Evolutionary conservation across 345 rosid species (phyloP).

Genomic region (Heritiera littoralis): DNA sequence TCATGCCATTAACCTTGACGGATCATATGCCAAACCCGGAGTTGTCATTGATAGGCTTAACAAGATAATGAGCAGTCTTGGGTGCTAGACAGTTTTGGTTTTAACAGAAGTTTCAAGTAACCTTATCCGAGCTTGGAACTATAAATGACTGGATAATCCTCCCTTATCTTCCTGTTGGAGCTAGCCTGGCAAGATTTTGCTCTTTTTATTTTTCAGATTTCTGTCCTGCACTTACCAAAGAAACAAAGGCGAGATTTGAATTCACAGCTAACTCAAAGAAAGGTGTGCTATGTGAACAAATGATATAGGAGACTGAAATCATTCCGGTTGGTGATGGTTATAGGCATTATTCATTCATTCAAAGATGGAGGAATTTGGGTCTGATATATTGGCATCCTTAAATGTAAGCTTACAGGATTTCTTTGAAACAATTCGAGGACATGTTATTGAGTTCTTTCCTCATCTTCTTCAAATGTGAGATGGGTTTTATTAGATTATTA

Average conservation of each 20-base stretch:
- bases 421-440: neutral
- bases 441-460: neutral
- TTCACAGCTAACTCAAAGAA: neutral
- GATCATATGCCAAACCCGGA: constrained; percentile 56
- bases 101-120: neutral
- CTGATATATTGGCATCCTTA: too few relatives aligned
- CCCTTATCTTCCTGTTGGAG: neutral
- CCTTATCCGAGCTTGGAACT: neutral
- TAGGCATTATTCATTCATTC: neutral
- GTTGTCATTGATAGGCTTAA: constrained; percentile 55
- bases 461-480: neutral
- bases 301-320: neutral
- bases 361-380: neutral
- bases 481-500: neutral
- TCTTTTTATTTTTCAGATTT: neutral
- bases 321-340: neutral
- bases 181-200: neutral
- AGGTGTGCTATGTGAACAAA: neutral
- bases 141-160: neutral
- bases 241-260: neutral
- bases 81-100: constrained; percentile 44
- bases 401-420: neutral
- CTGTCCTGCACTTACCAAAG: neutral
- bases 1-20: constrained; percentile 70
- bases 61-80: constrained; percentile 52